Percentiles rank a stretch among this genome's conserved stretches.
Conservation (phyloP, 441 rosid genomes). For the Isatis lusitanica region DNA sequence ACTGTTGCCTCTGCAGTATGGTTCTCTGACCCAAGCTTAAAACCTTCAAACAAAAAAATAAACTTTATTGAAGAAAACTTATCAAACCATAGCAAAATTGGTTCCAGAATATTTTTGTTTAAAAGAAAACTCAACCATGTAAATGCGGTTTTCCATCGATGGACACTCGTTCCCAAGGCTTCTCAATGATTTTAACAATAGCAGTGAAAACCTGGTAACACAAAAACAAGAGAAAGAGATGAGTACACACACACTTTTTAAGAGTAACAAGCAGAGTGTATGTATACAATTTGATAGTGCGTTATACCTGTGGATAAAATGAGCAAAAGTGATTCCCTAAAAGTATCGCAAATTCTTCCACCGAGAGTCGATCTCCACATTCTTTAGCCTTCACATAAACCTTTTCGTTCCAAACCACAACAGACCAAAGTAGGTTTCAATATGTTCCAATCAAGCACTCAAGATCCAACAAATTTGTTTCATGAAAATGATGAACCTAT, state of each 20-base stretch:
- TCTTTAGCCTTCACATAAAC: constrained; percentile 90
- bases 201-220: constrained; percentile 64
- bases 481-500: not conserved
- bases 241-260: not conserved
- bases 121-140: constrained; percentile 77
- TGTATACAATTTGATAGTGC: not conserved
- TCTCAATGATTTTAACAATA: constrained; percentile 73
- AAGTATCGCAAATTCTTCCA: constrained; percentile 76
- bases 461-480: not conserved
- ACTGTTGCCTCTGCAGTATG: constrained; percentile 70
- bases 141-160: constrained; percentile 67
- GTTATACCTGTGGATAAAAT: constrained; percentile 62
- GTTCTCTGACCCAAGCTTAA: constrained; percentile 88
- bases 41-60: constrained; percentile 49
- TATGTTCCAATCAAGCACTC: not conserved
- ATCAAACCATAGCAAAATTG: not conserved
- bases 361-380: constrained; percentile 64
- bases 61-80: not conserved
- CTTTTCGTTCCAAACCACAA: constrained; percentile 36
- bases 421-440: not conserved
- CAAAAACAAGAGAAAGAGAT: constrained; percentile 10
- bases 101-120: too few relatives aligned
- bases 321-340: constrained; percentile 79
- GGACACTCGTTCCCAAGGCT: constrained; percentile 86
- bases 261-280: not conserved